phyloP scores from a whole-genome alignment of 495 filamentous ascomycete genomes.

The Chaetomium cochliodes region DNA sequence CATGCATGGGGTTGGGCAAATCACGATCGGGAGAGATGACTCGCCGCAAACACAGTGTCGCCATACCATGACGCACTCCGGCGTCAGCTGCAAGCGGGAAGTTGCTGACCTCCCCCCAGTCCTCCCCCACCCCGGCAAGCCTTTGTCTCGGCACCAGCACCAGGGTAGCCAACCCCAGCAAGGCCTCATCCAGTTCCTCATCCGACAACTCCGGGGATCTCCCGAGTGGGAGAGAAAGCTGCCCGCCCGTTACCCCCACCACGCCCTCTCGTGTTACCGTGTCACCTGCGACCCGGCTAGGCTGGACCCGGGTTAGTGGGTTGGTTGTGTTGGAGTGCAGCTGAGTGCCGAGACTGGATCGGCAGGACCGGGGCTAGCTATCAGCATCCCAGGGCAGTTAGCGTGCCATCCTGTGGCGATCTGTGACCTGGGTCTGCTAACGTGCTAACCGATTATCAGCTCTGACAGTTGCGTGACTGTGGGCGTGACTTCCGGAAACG shows the following conservation, averaged over 20 bases:
- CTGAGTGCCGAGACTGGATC: conserved; percentile 1
- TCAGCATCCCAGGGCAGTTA: background rate
- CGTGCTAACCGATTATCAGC: background rate
- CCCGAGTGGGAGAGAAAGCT: background rate
- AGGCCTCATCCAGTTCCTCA: background rate
- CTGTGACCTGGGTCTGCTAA: background rate
- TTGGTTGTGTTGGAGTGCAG: too few relatives aligned
- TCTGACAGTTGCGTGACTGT: background rate
- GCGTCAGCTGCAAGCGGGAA: background rate
- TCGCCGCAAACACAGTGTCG: background rate
- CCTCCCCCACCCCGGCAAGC: too few relatives aligned
- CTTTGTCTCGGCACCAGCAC: background rate
- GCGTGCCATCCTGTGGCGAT: background rate
- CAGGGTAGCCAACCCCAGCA: background rate
- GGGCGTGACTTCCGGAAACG: background rate
- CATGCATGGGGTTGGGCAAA: too few relatives aligned
- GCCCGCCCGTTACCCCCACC: background rate
- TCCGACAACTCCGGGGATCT: background rate
- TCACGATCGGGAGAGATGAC: background rate
- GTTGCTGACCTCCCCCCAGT: background rate
- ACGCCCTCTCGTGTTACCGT: background rate
- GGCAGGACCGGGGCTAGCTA: background rate
- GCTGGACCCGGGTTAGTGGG: too few relatives aligned
- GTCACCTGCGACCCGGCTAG: background rate
- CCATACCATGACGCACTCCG: background rate